A percentile compares a stretch with the other conserved stretches of the same genome.
These are phyloP conservation scores for Diaporthe sp. DNA, from an alignment of 2,329 filamentous ascomycete species.

Conservation along the genomic window DNA sequence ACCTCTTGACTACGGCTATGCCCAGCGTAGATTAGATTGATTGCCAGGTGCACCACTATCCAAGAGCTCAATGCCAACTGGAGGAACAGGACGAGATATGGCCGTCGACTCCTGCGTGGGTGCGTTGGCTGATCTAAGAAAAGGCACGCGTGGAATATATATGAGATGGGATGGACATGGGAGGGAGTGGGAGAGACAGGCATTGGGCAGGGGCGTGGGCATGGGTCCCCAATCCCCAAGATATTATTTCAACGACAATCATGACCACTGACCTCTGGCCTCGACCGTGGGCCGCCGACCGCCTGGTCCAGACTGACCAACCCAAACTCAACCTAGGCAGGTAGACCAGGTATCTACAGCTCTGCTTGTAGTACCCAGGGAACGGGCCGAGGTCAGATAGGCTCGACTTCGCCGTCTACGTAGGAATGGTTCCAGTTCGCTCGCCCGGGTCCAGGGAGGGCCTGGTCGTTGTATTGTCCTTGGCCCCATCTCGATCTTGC, in stretches of 20 bases:
- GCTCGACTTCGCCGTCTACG: neutral
- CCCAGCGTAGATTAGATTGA: neutral
- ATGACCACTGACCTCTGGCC: neutral
- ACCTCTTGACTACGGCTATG: neutral
- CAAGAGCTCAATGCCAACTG: neutral
- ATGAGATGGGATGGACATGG: slow-evolving; percentile 3
- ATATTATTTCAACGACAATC: slow-evolving; percentile 16
- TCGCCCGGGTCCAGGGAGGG: neutral
- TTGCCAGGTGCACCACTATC: neutral
- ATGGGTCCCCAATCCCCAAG: slow-evolving; percentile 6
- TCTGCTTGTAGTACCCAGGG: neutral
- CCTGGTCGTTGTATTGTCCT: neutral
- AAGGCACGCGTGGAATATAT: slow-evolving; percentile 13
- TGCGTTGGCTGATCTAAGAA: slow-evolving; percentile 6
- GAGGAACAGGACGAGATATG: neutral
- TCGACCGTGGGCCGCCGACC: neutral
- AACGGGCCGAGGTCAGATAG: slow-evolving; percentile 16
- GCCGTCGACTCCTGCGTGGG: neutral
- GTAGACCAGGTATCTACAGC: too few species aligned
- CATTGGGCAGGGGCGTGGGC: neutral
- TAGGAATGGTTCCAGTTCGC: neutral
- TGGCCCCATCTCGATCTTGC: slow-evolving; percentile 1
- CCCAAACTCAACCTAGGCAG: too few species aligned
- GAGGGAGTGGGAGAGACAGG: neutral
- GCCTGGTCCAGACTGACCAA: neutral